Evolutionary conservation across 1,139 yeast species (phyloP).

Genomic region (Meyerozyma elateridarum): DNA sequence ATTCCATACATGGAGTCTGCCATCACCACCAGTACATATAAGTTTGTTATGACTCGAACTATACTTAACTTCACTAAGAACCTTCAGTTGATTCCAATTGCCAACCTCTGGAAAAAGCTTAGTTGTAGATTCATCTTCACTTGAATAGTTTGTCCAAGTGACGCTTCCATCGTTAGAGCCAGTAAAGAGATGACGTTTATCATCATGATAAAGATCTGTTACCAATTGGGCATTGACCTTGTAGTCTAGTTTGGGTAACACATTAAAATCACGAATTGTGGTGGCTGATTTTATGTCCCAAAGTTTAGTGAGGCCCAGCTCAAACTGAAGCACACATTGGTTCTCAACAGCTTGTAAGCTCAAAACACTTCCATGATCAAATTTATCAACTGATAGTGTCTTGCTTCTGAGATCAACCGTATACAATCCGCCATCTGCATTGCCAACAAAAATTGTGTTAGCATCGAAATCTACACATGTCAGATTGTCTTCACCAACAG

Average conservation of each 20-base stretch:
- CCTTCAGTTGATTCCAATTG: constrained; percentile 7
- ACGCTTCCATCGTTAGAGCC: constrained; percentile 14
- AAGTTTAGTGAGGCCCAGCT: constrained; percentile 11
- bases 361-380: constrained; percentile 9
- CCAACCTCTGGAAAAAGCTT: too few relatives aligned
- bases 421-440: constrained; percentile 26
- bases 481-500: constrained; percentile 27
- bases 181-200: constrained; percentile 11
- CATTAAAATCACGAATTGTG: background rate
- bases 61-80: constrained; percentile 14
- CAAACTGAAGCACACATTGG: constrained; percentile 10
- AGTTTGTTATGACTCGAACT: constrained; percentile 14
- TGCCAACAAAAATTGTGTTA: constrained; percentile 16
- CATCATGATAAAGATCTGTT: constrained; percentile 9
- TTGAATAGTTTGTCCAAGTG: too few relatives aligned
- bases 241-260: constrained; percentile 6
- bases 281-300: background rate
- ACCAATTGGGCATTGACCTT: constrained; percentile 9
- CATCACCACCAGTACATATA: constrained; percentile 19
- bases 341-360: constrained; percentile 7
- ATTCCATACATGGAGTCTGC: constrained; percentile 22
- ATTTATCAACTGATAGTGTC: constrained; percentile 13
- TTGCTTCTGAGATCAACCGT: constrained; percentile 25
- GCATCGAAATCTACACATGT: constrained; percentile 19
- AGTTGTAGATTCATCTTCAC: too few relatives aligned